These are phyloP conservation scores for Colletotrichum tropicale DNA, from an alignment of 2,329 filamentous ascomycete species.

Conservation along the genomic window DNA sequence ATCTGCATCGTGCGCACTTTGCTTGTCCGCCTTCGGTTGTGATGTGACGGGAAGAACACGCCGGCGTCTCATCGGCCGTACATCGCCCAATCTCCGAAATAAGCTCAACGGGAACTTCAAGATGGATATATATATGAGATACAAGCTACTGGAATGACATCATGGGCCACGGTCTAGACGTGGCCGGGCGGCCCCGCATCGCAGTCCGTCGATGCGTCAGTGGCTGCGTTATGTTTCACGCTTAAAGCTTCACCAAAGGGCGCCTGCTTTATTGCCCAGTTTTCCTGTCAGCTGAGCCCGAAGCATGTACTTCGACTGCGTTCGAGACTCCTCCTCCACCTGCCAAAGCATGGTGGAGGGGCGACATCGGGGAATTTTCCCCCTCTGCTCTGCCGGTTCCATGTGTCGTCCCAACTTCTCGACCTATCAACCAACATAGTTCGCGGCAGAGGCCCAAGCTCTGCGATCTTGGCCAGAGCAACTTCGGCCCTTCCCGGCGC, in stretches of 20 bases:
- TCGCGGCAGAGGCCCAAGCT: background rate
- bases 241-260: background rate
- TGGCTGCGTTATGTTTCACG: constrained; percentile 12
- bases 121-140: background rate
- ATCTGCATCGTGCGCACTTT: constrained; percentile 28
- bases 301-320: background rate
- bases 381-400: background rate
- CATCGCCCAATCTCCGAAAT: background rate
- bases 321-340: background rate
- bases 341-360: background rate
- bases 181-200: background rate
- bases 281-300: background rate
- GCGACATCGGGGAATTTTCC: background rate
- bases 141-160: background rate
- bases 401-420: background rate
- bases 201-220: background rate
- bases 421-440: background rate
- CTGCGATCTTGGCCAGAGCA: background rate
- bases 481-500: background rate
- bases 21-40: background rate
- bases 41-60: background rate
- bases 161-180: background rate
- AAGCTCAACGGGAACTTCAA: background rate
- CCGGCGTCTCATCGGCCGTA: background rate
- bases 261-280: background rate